Evolutionary conservation across 208 protist species (phyloP), one percentile per base, ranked within the genome.

Genomic region (Vickermania ingenoplastis): DNA sequence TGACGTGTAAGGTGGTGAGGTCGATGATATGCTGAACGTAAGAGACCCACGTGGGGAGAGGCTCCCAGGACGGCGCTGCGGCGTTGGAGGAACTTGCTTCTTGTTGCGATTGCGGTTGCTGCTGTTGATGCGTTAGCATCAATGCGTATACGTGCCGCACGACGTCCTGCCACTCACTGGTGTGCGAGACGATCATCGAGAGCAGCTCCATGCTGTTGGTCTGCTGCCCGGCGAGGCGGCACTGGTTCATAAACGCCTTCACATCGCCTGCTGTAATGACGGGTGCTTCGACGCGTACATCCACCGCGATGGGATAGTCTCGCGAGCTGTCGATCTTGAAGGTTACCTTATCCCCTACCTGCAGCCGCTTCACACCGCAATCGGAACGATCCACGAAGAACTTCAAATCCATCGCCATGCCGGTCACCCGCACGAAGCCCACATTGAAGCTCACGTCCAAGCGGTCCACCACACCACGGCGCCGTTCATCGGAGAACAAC

Each of bases 311-410:
- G 11, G 83, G 83, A 53, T 87, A 91, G 45, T 91, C 83, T n/a
- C 75, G 67, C n/a, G 71, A 84, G 27, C 63, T 53, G 60, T 95
- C 89, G 26, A 91, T 54, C 53, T 81, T 86, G 48, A 95, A 73
- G 7, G 73, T 89, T 27, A 95, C 89, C 11, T 53, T 49, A 61
- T 95, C 82, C 17, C 79, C 81, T 3, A 86, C 75, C 0, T 67
- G 58, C 24, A 91, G 71, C 17, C 61, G 55, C 57, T 89, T 90
- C 50, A 95, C 77, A 7, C 89, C 84, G 51, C 78, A 88, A 55
- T 92, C 89, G 14, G 84, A 75, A 31, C 81, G 79, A 41, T 92
- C 83, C 24, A 91, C 48, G 57, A 92, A 92, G 57, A 92, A 95
- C 63, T 87, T 86, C 0, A 92, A 55, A 21, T 95, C 88, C 17